Evolutionary conservation across 495 filamentous ascomycete species (phyloP).

Genomic region (Aspergillus incahuasiensis): DNA sequence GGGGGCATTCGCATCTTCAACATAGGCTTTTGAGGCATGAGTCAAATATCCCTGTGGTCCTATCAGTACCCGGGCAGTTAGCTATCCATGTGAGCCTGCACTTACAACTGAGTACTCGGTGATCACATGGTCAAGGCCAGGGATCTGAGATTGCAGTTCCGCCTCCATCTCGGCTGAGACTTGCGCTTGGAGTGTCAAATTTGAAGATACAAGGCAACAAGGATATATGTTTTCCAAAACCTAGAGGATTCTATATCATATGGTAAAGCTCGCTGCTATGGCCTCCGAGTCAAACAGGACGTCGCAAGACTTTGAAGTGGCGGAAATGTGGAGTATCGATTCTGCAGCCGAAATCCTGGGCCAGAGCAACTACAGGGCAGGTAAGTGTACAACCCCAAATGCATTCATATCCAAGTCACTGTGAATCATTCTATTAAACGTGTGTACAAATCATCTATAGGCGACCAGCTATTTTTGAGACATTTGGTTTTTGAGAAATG

Average conservation of each 20-base stretch:
- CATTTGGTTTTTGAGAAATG: too few species aligned
- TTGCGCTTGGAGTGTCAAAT: not conserved
- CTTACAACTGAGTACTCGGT: conserved; percentile 81
- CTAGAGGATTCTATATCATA: not conserved
- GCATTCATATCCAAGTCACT: not conserved
- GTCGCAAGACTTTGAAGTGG: conserved; percentile 11
- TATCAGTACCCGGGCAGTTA: conserved; percentile 8
- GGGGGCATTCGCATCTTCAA: conserved; percentile 60
- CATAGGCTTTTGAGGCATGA: conserved; percentile 82
- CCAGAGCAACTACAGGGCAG: not conserved
- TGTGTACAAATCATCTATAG: too few species aligned
- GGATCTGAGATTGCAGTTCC: conserved; percentile 81
- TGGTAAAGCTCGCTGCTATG: not conserved
- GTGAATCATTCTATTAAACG: not conserved
- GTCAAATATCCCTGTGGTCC: conserved; percentile 69
- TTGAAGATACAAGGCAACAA: not conserved
- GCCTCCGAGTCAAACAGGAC: not conserved
- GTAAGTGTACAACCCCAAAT: not conserved
- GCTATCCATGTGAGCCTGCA: conserved; percentile 8
- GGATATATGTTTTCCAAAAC: not conserved
- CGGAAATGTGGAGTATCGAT: conserved; percentile 9
- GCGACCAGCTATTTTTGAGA: too few species aligned
- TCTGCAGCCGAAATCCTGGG: not conserved
- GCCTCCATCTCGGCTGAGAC: conserved; percentile 64
- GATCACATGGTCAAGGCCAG: conserved; percentile 82